Conservation (phyloP, 441 rosid genomes). For the Omphalea diandra region DNA sequence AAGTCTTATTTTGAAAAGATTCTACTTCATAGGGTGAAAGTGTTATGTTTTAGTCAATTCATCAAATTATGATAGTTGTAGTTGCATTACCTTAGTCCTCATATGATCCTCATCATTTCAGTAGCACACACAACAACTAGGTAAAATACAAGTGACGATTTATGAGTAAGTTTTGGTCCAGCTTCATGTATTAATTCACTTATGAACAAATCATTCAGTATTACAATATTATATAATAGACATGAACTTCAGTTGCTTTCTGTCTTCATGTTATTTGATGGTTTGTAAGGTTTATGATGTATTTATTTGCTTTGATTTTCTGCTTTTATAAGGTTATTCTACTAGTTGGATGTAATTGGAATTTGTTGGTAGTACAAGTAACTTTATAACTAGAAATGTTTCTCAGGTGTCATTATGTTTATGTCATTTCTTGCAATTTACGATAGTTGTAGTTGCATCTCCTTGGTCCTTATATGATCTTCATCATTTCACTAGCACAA, state of each 20-base stretch:
- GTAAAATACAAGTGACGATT: neutral
- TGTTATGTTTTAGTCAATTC: too few relatives aligned
- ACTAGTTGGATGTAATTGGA: neutral
- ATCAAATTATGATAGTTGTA: neutral
- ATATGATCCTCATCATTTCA: neutral
- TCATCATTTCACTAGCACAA: neutral
- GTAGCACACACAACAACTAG: too few relatives aligned
- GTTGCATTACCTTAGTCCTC: constrained; percentile 1
- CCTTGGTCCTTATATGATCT: constrained; percentile 1
- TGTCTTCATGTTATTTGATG: neutral
- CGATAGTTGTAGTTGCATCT: too few relatives aligned
- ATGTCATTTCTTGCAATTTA: neutral
- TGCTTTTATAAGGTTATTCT: neutral
- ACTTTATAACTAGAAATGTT: neutral
- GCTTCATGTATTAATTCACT: neutral
- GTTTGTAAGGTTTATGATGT: neutral
- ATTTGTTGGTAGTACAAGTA: neutral
- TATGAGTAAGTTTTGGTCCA: neutral
- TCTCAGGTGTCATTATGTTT: constrained; percentile 5
- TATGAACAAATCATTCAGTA: neutral
- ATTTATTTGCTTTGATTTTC: neutral
- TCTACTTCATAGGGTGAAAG: constrained; percentile 12
- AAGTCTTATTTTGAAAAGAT: neutral
- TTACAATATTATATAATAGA: neutral
- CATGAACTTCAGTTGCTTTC: neutral